phyloP scores from a whole-genome alignment of 345 rosid species.

The Geranium brycei region DNA sequence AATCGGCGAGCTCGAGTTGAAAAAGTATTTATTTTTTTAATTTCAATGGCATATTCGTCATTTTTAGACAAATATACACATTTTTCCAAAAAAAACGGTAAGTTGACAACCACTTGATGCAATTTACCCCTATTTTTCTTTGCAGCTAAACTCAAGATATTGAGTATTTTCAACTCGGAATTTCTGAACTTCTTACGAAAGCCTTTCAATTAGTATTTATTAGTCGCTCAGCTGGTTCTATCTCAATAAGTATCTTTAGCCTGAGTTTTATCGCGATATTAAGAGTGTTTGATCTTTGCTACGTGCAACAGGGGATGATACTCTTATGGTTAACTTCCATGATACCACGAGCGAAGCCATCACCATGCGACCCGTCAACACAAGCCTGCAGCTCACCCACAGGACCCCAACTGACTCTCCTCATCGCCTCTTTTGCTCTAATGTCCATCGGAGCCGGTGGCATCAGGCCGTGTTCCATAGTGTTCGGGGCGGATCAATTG shows the following conservation, averaged over 20 bases:
- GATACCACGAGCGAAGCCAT: constrained; percentile 49
- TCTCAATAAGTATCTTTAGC: too few relatives aligned
- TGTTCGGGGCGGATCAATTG: constrained; percentile 63
- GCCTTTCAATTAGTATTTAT: too few relatives aligned
- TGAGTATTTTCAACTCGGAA: background rate
- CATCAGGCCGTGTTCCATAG: constrained; percentile 57
- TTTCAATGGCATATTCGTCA: too few relatives aligned
- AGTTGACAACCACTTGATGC: too few relatives aligned
- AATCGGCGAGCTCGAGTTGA: too few relatives aligned
- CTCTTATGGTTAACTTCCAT: constrained; percentile 62
- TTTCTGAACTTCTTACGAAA: background rate
- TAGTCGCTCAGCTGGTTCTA: too few relatives aligned
- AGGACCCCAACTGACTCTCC: constrained; percentile 31
- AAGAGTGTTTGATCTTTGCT: background rate
- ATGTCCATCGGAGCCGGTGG: constrained; percentile 69
- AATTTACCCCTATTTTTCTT: background rate
- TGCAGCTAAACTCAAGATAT: background rate
- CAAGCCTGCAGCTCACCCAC: constrained; percentile 38
- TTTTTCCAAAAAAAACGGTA: too few relatives aligned
- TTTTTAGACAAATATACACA: too few relatives aligned
- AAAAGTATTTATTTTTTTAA: too few relatives aligned
- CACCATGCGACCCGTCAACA: constrained; percentile 21
- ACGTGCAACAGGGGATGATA: constrained; percentile 41
- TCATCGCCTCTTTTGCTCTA: constrained; percentile 33
- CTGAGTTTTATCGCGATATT: too few relatives aligned